phyloP scores from a whole-genome alignment of 2,329 filamentous ascomycete species.

The Lizonia empirigonia region DNA sequence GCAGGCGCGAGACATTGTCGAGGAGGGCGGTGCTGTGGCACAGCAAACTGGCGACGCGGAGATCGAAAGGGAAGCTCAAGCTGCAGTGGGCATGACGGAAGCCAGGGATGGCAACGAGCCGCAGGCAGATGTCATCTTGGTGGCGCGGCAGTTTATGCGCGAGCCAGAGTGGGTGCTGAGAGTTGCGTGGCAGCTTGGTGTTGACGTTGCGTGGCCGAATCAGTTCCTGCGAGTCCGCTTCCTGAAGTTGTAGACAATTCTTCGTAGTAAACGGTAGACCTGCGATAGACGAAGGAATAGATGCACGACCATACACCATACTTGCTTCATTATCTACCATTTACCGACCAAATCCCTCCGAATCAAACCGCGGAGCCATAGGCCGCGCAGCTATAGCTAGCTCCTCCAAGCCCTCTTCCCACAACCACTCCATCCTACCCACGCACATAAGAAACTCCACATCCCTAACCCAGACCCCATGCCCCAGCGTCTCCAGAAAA shows the following conservation, averaged over 20 bases:
- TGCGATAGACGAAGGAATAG: background rate
- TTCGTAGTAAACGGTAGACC: background rate
- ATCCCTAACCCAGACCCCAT: too few species aligned
- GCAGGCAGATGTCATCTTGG: slow-evolving; percentile 57
- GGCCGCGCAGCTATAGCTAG: too few species aligned
- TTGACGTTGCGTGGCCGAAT: slow-evolving; percentile 56
- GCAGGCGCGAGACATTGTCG: slow-evolving; percentile 55
- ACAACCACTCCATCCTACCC: too few species aligned
- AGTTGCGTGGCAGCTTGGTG: slow-evolving; percentile 56
- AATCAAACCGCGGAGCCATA: too few species aligned
- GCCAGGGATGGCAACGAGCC: slow-evolving; percentile 32
- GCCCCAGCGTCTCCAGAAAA: too few species aligned
- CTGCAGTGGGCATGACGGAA: slow-evolving; percentile 46
- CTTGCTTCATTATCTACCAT: too few species aligned
- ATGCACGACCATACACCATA: background rate
- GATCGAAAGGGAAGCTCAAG: slow-evolving; percentile 38
- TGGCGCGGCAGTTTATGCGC: slow-evolving; percentile 61
- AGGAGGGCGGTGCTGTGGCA: slow-evolving; percentile 33
- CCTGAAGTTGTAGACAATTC: slow-evolving; percentile 30
- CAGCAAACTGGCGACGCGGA: slow-evolving; percentile 30
- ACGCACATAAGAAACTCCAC: too few species aligned
- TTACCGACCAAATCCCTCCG: background rate
- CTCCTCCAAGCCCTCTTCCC: too few species aligned
- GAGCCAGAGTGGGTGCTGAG: slow-evolving; percentile 62
- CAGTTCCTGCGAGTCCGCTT: slow-evolving; percentile 52